These are phyloP conservation scores for Yamagishiella unicocca DNA, from an alignment of 139 green algal genomes.

Conservation along the genomic window DNA sequence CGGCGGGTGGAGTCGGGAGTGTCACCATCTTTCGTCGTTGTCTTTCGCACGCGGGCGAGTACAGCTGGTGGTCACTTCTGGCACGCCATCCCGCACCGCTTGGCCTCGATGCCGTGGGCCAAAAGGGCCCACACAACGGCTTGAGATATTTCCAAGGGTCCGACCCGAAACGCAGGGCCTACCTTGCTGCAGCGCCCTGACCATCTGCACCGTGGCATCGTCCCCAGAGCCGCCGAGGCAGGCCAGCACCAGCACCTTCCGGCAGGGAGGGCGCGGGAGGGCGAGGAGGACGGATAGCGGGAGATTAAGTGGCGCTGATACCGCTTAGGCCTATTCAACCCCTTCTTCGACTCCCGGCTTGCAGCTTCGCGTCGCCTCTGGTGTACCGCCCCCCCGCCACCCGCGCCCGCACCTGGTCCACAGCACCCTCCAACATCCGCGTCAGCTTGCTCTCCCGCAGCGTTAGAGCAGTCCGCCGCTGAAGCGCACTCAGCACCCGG, in stretches of 20 bases:
- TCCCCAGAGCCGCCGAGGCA: constrained; percentile 3
- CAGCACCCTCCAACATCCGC: constrained; percentile 25
- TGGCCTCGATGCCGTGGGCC: too few relatives aligned
- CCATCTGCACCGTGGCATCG: constrained; percentile 20
- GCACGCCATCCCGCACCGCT: too few relatives aligned
- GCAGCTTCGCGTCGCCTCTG: too few relatives aligned
- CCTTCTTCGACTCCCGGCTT: too few relatives aligned
- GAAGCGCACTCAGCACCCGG: constrained; percentile 5
- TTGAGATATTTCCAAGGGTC: background rate
- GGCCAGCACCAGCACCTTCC: constrained; percentile 31
- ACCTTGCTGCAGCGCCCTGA: constrained; percentile 43
- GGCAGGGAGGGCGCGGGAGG: background rate
- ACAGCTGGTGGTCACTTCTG: too few relatives aligned
- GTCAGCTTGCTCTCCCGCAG: constrained; percentile 47
- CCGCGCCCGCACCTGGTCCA: constrained; percentile 25
- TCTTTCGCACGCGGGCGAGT: too few relatives aligned
- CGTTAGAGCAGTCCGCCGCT: background rate
- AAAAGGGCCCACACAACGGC: background rate
- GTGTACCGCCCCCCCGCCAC: background rate
- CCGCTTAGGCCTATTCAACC: too few relatives aligned
- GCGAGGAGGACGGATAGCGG: background rate
- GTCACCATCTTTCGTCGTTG: too few relatives aligned
- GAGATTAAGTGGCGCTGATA: too few relatives aligned
- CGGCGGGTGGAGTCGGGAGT: too few relatives aligned
- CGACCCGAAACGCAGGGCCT: background rate